Base-by-base conservation (phyloP, 768 basidiomycete genomes). In the Suillus subalutaceus region DNA sequence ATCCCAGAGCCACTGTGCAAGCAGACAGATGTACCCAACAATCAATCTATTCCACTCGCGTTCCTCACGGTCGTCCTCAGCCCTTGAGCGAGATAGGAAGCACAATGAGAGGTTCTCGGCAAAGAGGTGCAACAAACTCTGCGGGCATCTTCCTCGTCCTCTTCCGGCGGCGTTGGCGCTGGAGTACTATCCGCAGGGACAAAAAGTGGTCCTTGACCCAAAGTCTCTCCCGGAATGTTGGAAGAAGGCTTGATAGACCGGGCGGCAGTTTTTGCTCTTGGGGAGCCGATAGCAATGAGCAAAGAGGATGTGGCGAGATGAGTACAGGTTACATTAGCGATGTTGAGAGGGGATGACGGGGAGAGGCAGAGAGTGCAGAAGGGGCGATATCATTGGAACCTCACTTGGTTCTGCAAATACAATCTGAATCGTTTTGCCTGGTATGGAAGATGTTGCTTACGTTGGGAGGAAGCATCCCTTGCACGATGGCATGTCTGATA, bases 1-100 rank as follows among this genome's bases (percentile, higher is more conserved):
- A 72, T 99, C 97, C 96, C 96, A 99, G 8, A 97, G 82, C 97
- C 97, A 99, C 68, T 96, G 94, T 5, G 88, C 84, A 40, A 99
- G 82, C 63, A 97, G 76, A 58, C 87, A 86, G 43, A 99, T 81
- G 73, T 98, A 97, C 0, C 90, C 92, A 9, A 93, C 88, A 72
- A 96, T 89, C 57, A 97, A 81, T 66, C 94, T 84, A 68, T 95
- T 94, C 94, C 96, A 98, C 72, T 97, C 96, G 59, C 91, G 82
- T 16, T 87, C 84, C 71, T 96, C 93, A 55, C 83, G 82, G 46
- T 88, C 88, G 69, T 90, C 82, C 13, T 87, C 80, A 15, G 41
- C 8, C 15, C 78, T 74, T 8, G 87, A 86, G 30, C 91, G 88
- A 35, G 90, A 91, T 56, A 99, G 78, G 69, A 96, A 85, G 2